A percentile compares a stretch with the other conserved stretches of the same genome.
These are phyloP conservation scores for Gentiana straminea DNA, from an alignment of 257 asterid genomes.

Conservation along the genomic window DNA sequence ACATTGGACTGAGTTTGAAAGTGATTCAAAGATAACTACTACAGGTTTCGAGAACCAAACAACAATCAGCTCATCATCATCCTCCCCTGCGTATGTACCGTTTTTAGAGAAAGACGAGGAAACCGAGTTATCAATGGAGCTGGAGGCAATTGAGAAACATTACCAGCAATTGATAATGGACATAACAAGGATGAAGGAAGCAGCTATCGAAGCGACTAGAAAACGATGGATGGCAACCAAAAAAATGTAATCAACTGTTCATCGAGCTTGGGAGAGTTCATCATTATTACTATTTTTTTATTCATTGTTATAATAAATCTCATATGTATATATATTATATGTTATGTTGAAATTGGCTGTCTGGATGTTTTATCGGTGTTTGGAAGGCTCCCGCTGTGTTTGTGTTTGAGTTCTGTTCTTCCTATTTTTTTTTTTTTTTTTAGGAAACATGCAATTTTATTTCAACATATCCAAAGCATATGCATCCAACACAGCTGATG, in stretches of 20 bases:
- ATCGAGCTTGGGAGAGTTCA: slow-evolving; percentile 4
- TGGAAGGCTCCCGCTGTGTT: no score
- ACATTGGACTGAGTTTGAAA: slow-evolving; percentile 13
- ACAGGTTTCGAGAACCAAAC: slow-evolving; percentile 17
- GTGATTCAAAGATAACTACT: slow-evolving; percentile 12
- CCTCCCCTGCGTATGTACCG: slow-evolving; percentile 1
- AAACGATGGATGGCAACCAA: slow-evolving; percentile 30
- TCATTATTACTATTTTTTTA: no score
- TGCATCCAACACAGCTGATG: no score
- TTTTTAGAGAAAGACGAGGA: slow-evolving; percentile 19
- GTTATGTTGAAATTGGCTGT: no score
- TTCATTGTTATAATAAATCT: no score
- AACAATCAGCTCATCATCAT: slow-evolving; percentile 21
- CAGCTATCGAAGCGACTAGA: slow-evolving; percentile 28
- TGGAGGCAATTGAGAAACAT: slow-evolving; percentile 22
- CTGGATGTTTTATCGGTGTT: no score
- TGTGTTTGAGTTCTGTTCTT: no score
- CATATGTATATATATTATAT: no score
- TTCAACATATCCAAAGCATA: no score
- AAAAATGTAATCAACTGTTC: slow-evolving; percentile 21
- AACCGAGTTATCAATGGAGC: slow-evolving; percentile 18
- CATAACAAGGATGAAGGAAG: slow-evolving; percentile 25
- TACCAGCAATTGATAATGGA: slow-evolving; percentile 25
- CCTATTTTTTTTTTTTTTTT: no score
- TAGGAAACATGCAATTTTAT: no score